Evolutionary conservation across 2,329 filamentous ascomycete genomes (phyloP).

Genomic region (Xylaria sp.): DNA sequence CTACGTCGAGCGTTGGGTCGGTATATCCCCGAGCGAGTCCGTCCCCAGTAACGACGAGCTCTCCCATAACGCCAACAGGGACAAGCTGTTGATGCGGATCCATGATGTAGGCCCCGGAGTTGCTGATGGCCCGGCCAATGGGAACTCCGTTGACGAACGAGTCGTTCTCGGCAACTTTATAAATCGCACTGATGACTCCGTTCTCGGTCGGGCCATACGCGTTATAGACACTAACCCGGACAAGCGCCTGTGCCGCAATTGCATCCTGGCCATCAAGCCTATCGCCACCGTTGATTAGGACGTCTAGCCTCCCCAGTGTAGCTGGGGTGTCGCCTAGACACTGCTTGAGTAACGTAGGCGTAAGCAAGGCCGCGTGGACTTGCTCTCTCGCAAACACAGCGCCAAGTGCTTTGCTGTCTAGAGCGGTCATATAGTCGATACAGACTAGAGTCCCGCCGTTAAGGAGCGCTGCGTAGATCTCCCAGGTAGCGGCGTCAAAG

Average conservation of each 20-base stretch:
- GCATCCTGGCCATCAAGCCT: constrained; percentile 28
- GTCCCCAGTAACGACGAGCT: constrained; percentile 28
- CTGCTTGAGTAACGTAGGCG: constrained; percentile 27
- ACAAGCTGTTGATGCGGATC: constrained; percentile 22
- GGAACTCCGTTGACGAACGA: constrained; percentile 26
- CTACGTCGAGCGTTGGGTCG: background rate
- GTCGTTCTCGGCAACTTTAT: constrained; percentile 17
- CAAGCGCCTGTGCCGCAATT: constrained; percentile 22
- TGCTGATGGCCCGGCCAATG: constrained; percentile 29
- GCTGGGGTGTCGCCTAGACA: constrained; percentile 14
- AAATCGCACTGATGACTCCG: constrained; percentile 28
- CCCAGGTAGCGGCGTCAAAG: constrained; percentile 29
- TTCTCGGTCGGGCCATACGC: constrained; percentile 32
- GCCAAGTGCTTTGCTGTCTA: constrained; percentile 23
- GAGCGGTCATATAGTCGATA: constrained; percentile 26
- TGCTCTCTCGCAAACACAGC: constrained; percentile 22
- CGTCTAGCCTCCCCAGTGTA: constrained; percentile 17
- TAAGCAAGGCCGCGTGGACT: constrained; percentile 18
- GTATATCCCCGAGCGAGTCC: constrained; percentile 27
- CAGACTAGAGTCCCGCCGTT: constrained; percentile 29
- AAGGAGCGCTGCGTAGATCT: constrained; percentile 22
- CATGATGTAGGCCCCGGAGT: constrained; percentile 27
- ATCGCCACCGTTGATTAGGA: constrained; percentile 25
- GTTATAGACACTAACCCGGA: constrained; percentile 16
- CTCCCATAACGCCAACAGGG: constrained; percentile 26